Evolutionary conservation across 129 eudicot species (phyloP).

Genomic region (Sambucus nigra): DNA sequence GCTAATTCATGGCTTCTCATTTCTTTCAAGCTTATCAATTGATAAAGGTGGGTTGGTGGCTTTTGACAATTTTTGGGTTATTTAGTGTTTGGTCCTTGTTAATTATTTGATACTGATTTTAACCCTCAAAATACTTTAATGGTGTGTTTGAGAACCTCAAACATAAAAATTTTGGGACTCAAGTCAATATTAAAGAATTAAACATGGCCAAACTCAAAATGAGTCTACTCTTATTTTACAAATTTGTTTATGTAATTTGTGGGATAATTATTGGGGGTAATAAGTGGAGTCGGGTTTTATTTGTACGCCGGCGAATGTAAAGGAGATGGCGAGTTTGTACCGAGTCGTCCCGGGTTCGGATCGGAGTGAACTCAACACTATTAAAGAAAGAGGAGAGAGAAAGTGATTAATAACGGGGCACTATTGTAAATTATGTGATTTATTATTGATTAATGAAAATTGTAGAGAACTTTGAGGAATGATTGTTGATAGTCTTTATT

Average conservation of each 20-base stretch:
- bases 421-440: slow-evolving; percentile 31
- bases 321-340: slow-evolving; percentile 93
- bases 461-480: slow-evolving; percentile 31
- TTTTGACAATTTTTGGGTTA: not conserved
- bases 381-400: slow-evolving; percentile 5
- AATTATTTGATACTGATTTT: too few species aligned
- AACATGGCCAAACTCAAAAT: too few species aligned
- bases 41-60: slow-evolving; percentile 16
- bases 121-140: too few species aligned
- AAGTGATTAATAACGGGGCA: slow-evolving; percentile 21
- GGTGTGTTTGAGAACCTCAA: too few species aligned
- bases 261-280: slow-evolving; percentile 17
- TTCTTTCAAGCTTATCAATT: slow-evolving; percentile 10
- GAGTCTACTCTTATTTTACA: not conserved
- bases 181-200: too few species aligned
- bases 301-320: slow-evolving; percentile 10
- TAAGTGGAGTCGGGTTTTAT: slow-evolving; percentile 21
- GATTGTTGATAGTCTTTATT: not conserved
- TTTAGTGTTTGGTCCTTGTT: not conserved
- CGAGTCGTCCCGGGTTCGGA: slow-evolving; percentile 75
- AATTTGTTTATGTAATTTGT: slow-evolving; percentile 8
- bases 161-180: too few species aligned
- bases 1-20: too few species aligned
- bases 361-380: slow-evolving; percentile 22
- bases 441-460: slow-evolving; percentile 20